Evolutionary conservation across 768 basidiomycete genomes (phyloP), one percentile per base, ranked within the genome.

Genomic region (Kwoniella europaea): DNA sequence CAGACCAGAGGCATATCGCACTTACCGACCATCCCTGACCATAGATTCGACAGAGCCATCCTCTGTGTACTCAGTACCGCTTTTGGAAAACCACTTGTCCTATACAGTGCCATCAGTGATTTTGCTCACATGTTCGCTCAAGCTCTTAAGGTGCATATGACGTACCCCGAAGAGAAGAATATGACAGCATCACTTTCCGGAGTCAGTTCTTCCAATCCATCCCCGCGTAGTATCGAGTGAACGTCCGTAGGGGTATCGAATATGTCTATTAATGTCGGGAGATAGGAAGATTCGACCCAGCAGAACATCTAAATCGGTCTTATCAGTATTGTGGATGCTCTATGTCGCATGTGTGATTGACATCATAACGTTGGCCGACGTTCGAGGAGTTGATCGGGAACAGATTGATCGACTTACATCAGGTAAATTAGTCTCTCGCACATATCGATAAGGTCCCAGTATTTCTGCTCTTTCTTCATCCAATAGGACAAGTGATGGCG

Each of bases 101-200:
- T 80, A 29, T 54, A 6, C 5, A 27, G 24, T n/a, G 12, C 27
- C 16, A 10, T n/a, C 22, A n/a, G 55, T n/a, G 55, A n/a, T 12
- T 16, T 57, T 27, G 24, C 12, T 29, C 10, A 18, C 35, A 55
- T 44, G 42, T 43, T 5, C 20, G 65, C 43, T 50, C 35, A 13
- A 55, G 3, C 53, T 29, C 63, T 22, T 18, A 22, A 12, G 20
- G 20, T 35, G 29, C 0, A 2, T 50, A 65, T 20, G 20, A 68
- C 76, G 60, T 43, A 80, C 79, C 79, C 79, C 43, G 77, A 79
- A 15, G 79, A 74, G 54, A 79, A 81, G 73, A 81, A 81, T 60
- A 79, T 77, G 35, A 79, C 76, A 7, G 72, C 79, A 57, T 79
- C 79, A 35, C 73, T 73, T 63, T 81, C 79, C 10, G 77, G 79